These are phyloP conservation scores for Silene coronaria DNA, from an alignment of 179 eudicot genomes.

Conservation along the genomic window DNA sequence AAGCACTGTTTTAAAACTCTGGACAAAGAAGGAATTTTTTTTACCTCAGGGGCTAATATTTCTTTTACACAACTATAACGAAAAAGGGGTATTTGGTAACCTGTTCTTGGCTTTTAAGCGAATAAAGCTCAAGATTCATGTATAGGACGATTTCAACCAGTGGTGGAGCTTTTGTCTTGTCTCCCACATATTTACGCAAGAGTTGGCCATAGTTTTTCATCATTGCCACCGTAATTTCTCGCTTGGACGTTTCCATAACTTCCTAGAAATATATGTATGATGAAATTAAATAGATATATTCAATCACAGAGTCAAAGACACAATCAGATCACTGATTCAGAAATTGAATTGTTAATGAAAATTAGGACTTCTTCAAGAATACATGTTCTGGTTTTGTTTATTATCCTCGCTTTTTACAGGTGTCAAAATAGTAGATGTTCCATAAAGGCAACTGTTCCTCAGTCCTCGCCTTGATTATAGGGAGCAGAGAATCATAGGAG, in stretches of 20 bases:
- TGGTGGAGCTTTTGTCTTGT: constrained; percentile 78
- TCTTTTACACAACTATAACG: not conserved
- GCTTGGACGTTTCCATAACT: constrained; percentile 52
- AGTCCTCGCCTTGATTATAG: not conserved
- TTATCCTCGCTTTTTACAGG: not conserved
- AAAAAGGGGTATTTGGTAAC: constrained; percentile 28
- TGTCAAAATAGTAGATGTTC: not conserved
- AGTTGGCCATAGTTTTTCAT: constrained; percentile 85
- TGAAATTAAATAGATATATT: not conserved
- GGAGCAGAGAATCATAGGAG: too few relatives aligned
- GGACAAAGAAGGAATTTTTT: constrained; percentile 8
- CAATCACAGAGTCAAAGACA: not conserved
- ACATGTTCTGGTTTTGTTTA: not conserved
- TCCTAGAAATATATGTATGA: constrained; percentile 44
- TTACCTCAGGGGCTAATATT: not conserved
- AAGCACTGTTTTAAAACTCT: constrained; percentile 71
- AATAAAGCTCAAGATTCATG: constrained; percentile 90
- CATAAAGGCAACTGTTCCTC: not conserved
- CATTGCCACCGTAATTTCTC: constrained; percentile 69
- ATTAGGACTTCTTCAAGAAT: not conserved
- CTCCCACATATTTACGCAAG: constrained; percentile 75
- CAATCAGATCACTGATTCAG: not conserved
- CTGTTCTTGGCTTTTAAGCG: constrained; percentile 93
- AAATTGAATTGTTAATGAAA: not conserved
- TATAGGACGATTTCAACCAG: constrained; percentile 61